phyloP scores from a whole-genome alignment of 208 protist genomes.

The Acanthamoeba sp. region DNA sequence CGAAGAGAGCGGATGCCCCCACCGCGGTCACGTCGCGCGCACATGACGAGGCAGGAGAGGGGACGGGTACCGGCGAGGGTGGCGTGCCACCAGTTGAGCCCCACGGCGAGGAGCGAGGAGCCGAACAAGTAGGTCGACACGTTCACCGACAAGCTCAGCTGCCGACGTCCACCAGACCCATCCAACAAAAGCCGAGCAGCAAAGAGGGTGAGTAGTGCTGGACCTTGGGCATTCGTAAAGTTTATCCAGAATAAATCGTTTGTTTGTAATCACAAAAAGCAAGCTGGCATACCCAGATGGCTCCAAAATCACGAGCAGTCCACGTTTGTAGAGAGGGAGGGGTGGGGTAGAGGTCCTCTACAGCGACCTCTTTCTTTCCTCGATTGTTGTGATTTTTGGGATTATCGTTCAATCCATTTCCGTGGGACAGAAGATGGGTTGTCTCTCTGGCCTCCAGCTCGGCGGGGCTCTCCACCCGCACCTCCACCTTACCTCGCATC shows the following conservation, averaged over 20 bases:
- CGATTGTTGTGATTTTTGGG: too few relatives aligned
- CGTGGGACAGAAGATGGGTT: too few relatives aligned
- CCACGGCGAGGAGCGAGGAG: constrained; percentile 23
- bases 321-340: neutral
- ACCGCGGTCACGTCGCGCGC: neutral
- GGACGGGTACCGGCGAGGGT: neutral
- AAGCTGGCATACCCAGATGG: neutral
- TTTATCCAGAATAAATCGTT: neutral
- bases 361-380: neutral
- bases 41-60: neutral
- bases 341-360: constrained; percentile 27
- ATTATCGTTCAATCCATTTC: too few relatives aligned
- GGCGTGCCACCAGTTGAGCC: constrained; percentile 62
- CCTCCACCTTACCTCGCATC: too few relatives aligned
- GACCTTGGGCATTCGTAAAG: too few relatives aligned
- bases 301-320: neutral
- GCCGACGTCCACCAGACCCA: neutral
- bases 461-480: too few relatives aligned
- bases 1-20: neutral
- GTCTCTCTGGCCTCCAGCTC: too few relatives aligned
- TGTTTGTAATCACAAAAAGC: neutral
- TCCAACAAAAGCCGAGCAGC: too few relatives aligned
- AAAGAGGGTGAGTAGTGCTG: too few relatives aligned
- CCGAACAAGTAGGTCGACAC: constrained; percentile 38
- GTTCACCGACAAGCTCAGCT: neutral